Conservation (phyloP, 192 early-diverging fungal species). For the Coemansia sp. region DNA sequence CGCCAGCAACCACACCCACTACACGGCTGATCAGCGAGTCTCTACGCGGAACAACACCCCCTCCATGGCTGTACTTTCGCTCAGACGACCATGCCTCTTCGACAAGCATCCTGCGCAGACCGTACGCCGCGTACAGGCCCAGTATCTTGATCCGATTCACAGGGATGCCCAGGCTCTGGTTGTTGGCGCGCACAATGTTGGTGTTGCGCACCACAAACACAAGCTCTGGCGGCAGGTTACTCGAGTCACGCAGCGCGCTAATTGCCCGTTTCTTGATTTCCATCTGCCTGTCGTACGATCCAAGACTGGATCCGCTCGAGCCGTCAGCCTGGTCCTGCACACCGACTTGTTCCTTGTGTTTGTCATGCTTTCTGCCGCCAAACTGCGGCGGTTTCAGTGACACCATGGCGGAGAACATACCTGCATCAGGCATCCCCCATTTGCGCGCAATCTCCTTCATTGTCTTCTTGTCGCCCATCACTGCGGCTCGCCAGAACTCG, state of each 20-base stretch:
- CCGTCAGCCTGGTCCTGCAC: background rate
- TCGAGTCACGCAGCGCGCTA: slow-evolving; percentile 69
- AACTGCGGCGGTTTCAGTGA: slow-evolving; percentile 30
- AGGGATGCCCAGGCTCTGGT: slow-evolving; percentile 79
- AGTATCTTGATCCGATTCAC: slow-evolving; percentile 88
- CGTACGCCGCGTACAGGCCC: slow-evolving; percentile 73
- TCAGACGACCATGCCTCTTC: slow-evolving; percentile 25
- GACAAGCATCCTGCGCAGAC: slow-evolving; percentile 52
- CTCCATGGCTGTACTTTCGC: slow-evolving; percentile 13
- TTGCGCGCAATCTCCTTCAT: slow-evolving; percentile 63
- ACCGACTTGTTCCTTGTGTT: background rate
- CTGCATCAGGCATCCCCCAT: slow-evolving; percentile 65
- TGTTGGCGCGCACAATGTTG: slow-evolving; percentile 82
- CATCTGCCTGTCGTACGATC: slow-evolving; percentile 71
- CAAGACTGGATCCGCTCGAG: background rate
- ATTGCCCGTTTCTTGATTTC: slow-evolving; percentile 71
- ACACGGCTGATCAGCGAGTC: slow-evolving; percentile 16
- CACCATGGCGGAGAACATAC: slow-evolving; percentile 47
- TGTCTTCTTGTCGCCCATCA: slow-evolving; percentile 65
- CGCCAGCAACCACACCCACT: slow-evolving; percentile 12
- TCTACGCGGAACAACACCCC: slow-evolving; percentile 20
- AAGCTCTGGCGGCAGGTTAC: slow-evolving; percentile 78
- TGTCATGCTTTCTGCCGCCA: background rate
- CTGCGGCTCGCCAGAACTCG: slow-evolving; percentile 81
- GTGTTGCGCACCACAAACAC: slow-evolving; percentile 90